Base-by-base conservation (phyloP, 2,329 filamentous ascomycete genomes). In the Colletotrichum gloeosporioides region DNA sequence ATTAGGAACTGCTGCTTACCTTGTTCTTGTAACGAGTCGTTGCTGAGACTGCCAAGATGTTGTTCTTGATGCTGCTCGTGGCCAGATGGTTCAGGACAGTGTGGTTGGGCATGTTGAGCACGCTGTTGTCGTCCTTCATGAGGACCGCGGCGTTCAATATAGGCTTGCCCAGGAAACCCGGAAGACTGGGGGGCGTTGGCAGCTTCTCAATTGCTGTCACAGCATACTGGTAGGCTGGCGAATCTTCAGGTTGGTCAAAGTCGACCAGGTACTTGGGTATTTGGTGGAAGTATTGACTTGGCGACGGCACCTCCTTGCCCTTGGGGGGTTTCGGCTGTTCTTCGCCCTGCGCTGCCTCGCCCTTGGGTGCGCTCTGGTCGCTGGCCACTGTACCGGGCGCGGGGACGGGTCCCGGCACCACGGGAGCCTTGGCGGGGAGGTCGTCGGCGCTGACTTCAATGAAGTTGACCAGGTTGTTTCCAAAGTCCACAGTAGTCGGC, bases 21-120 rank as follows among this genome's bases (percentile, higher is more conserved):
- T 99, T 99, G 86, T 95, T 94, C 87, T 96, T 98, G 85, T 99
- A 99, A 84, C 97, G 91, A n/a, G 97, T 99, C 7, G 97, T 99
- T 16, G 95, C 96, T 82, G 96, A 98, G 8, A 98, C 98, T 39
- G 97, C 97, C 78, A 99, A 89, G 31, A 99, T 95, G 78, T 96
- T 96, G 80, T 98, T 96, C 88, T 98, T 98, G 85, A 99, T 99
- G 84, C 96, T 98, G 85, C 96, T 99, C 4, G 97, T 99, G 65
- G 96, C 96, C 80, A 99, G 88, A 84, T 99, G 97, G 80, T 99
- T 99, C 78, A 99, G 88, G 36, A 99, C 95, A 0, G 97, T 98
- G 82, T 99, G 96, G 81, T 99, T 99, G 16, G 97, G 97, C 91
- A 98, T 96, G 79, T 95, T 97, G 78, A 99, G 88, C 77, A 99